Base-by-base conservation (phyloP, 2,329 filamentous ascomycete species). In the Aspergillus chevalieri region DNA sequence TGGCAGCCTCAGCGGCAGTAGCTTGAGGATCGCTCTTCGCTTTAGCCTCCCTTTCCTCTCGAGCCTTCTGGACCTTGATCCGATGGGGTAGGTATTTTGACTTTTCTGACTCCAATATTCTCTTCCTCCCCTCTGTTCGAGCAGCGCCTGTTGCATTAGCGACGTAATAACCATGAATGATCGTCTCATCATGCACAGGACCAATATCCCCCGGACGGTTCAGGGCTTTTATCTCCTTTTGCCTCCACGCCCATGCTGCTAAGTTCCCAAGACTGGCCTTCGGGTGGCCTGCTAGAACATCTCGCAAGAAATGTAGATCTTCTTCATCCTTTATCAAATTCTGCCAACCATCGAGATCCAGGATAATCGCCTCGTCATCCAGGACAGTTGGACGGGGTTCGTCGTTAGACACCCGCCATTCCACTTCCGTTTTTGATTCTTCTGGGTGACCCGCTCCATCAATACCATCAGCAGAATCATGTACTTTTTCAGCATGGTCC, bases 1-100 rank as follows among this genome's bases (percentile, higher is more conserved):
- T 86, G 34, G 85, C 82, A 4, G 84, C 81, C 59, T 89, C 85
- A 3, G 83, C 81, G 22, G 86, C 85, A 4, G 84, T 79, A 22
- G 81, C 77, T 8, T 80, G 80, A 5, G 80, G 73, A 56, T 87
- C 85, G 60, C 82, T 86, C 53, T 75, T 73, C 9, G 74, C 82
- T 73, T 79, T 86, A 64, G 70, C 84, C 68, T 96, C 86, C n/a
- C 90, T 86, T 68, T 93, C 90, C 68, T 96, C 91, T 46, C 91
- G 83, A 21, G 86, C 89, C 71, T 86, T 93, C 68, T 93, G 88
- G 17, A 98, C 89, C 65, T 94, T 95, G 73, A 98, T 93, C 57
- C 95, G 91, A 75, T 98, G 93, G 38, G 93, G 93, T 6, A 98
- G 79, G 65, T 98, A 98, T 66, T 96, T 95, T 24, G 91, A 95